Evolutionary conservation across 345 rosid species (phyloP), one percentile per base, ranked within the genome.

Genomic region (Hibiscus trionum): DNA sequence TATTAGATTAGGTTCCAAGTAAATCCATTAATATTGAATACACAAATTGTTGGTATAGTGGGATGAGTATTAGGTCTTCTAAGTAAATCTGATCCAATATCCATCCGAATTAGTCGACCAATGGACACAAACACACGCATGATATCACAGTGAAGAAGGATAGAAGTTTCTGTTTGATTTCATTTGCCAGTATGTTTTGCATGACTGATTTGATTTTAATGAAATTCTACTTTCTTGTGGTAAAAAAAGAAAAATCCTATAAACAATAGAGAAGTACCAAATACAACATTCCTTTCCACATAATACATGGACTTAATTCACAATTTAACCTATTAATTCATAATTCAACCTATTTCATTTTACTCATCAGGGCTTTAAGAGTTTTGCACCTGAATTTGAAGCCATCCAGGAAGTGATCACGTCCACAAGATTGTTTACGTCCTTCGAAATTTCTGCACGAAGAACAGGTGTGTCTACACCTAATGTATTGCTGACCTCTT

Each of bases 391-490:
- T 37, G 42, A 37, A 37, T 37, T 37, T 6, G 42, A 37, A 37
- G 42, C 42, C 87, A 90, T 90, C 99, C 99, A 95, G 11, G 89
- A 84, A n/a, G 87, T 60, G 76, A 89, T 76, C 29, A 84, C 90
- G 72, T 92, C 96, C 11, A 92, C 94, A 46, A 92, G 95, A 55
- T 53, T 33, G 62, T 79, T 63, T 50, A 95, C 7, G 33, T 95
- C 97, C 81, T 90, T 95, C 21, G 97, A 90, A 67, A 39, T 75
- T 33, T 87, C 76, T 10, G 90, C 88, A 24, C 93, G 96, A 61
- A 92, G 80, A 72, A 89, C 84, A 72, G 72, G 73, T 0, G 95
- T 80, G 77, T 92, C 97, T 15, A 39, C 75, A 33, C 97, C 97
- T 0, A 95, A 77, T 37, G 42, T 37, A 37, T 37, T 37, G 42